phyloP scores from a whole-genome alignment of 2,329 filamentous ascomycete genomes.

The Aspergillus bombycis region DNA sequence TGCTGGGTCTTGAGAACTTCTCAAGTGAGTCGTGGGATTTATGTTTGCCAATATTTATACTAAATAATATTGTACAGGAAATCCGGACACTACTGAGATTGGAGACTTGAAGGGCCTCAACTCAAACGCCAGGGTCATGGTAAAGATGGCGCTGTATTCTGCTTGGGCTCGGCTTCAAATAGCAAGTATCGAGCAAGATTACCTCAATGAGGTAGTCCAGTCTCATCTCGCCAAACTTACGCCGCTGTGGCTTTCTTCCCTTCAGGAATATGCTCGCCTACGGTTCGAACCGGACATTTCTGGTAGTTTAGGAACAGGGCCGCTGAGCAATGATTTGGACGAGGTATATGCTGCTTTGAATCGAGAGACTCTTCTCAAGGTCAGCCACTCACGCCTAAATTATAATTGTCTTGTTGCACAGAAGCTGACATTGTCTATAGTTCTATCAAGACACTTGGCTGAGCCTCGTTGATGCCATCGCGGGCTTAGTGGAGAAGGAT shows the following conservation, averaged over 20 bases:
- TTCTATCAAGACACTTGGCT: constrained; percentile 99
- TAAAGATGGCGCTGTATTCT: constrained; percentile 95
- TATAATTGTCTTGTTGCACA: background rate
- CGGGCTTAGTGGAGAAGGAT: constrained; percentile 94
- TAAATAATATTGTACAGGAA: constrained; percentile 45
- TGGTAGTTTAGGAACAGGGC: constrained; percentile 79
- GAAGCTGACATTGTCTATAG: constrained; percentile 29
- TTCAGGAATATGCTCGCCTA: constrained; percentile 89
- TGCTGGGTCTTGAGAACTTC: constrained; percentile 90
- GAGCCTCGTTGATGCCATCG: constrained; percentile 94
- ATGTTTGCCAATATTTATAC: background rate
- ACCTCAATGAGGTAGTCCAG: constrained; percentile 83
- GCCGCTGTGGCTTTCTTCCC: constrained; percentile 88
- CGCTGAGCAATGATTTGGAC: constrained; percentile 82
- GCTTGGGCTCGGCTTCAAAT: constrained; percentile 98
- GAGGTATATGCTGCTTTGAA: constrained; percentile 95
- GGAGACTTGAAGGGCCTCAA: constrained; percentile 91
- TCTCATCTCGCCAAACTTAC: constrained; percentile 89
- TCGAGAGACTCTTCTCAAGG: constrained; percentile 82
- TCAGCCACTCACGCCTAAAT: constrained; percentile 28
- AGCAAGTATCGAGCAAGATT: constrained; percentile 87
- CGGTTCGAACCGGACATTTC: constrained; percentile 98
- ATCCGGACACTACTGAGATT: constrained; percentile 80
- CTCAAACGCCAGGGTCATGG: constrained; percentile 96
- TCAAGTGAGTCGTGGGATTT: constrained; percentile 57